Base-by-base conservation (phyloP, 2,329 filamentous ascomycete species). In the Meredithiella fracta region DNA sequence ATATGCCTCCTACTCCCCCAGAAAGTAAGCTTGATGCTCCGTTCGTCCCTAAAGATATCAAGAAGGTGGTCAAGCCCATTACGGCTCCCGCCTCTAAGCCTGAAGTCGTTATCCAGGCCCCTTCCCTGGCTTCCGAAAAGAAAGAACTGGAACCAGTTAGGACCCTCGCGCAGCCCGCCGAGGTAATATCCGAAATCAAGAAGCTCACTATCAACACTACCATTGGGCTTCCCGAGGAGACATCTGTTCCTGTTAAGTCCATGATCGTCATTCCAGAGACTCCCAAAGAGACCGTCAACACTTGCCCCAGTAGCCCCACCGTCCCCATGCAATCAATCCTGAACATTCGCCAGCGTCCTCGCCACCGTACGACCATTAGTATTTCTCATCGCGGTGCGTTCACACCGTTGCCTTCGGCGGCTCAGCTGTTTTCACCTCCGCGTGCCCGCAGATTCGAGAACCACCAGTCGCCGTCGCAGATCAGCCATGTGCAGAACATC, bases 331-430 rank as follows among this genome's bases (percentile, higher is more conserved):
- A 34, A 14, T 49, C 57, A 67, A 64, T 67, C 65, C 60, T 68
- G 60, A 59, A 73, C 64, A 60, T 75, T 50, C 53, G 50, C 14
- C 53, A 56, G 47, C 53, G 53, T n/a, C 49, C 53, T 20, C 73
- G 76, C 50, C 71, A 79, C 50, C 76, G 80, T 23, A 73, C 77
- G 1, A 80, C 77, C 5, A 72, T 75, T 56, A 73, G 67, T 60
- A 69, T 76, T 34, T 75, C 74, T 1, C 71, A 73, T 57, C 72
- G 75, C 57, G 76, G 79, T 38, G 75, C 76, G 7, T 70, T 85
- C 6, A 83, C 83, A 0, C 82, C 84, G 0, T 73, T 89, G 59
- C 83, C 85, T 2, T 75, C 82, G 1, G 72, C 82, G 0, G 80
- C 82, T 5, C 84, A 82, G 58, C 68, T 89, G 8, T 80, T 83